A percentile compares a stretch with the other conserved stretches of the same genome.
These are phyloP conservation scores for Thielaviopsis populi DNA, from an alignment of 2,329 filamentous ascomycete species.

Conservation along the genomic window DNA sequence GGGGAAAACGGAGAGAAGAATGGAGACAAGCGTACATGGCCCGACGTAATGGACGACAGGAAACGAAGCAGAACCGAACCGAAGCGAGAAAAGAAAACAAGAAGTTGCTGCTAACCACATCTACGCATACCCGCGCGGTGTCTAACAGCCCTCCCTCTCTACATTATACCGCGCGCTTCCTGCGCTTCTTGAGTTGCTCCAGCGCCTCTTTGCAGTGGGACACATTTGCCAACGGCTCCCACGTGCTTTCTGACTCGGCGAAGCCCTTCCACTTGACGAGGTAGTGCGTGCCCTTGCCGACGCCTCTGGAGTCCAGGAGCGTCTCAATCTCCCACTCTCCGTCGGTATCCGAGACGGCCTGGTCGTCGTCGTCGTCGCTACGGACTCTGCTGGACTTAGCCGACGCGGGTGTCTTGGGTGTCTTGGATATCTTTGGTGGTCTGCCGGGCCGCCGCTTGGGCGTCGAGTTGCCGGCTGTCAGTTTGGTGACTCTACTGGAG, in stretches of 20 bases:
- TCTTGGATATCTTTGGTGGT: too few species aligned
- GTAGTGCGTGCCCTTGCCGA: constrained; percentile 29
- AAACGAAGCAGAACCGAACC: too few species aligned
- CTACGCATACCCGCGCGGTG: too few species aligned
- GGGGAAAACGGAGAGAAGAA: neutral
- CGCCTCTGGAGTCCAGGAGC: constrained; percentile 29
- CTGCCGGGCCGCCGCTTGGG: too few species aligned
- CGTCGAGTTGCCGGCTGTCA: too few species aligned
- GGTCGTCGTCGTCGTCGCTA: neutral
- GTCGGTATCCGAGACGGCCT: constrained; percentile 6
- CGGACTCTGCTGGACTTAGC: neutral
- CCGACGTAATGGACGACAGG: too few species aligned
- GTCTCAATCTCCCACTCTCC: constrained; percentile 34
- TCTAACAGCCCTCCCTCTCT: too few species aligned
- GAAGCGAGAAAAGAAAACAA: too few species aligned
- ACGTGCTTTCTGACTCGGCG: constrained; percentile 31
- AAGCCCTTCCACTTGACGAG: constrained; percentile 41
- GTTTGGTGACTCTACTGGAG: too few species aligned
- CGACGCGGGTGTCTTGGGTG: too few species aligned
- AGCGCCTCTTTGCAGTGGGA: constrained; percentile 27
- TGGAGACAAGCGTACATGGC: neutral
- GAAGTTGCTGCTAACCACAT: too few species aligned
- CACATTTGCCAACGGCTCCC: constrained; percentile 38
- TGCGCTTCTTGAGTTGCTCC: constrained; percentile 24
- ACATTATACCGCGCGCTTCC: neutral